phyloP scores from a whole-genome alignment of 176 grass and related monocot genomes.

The Leersia perrieri region DNA sequence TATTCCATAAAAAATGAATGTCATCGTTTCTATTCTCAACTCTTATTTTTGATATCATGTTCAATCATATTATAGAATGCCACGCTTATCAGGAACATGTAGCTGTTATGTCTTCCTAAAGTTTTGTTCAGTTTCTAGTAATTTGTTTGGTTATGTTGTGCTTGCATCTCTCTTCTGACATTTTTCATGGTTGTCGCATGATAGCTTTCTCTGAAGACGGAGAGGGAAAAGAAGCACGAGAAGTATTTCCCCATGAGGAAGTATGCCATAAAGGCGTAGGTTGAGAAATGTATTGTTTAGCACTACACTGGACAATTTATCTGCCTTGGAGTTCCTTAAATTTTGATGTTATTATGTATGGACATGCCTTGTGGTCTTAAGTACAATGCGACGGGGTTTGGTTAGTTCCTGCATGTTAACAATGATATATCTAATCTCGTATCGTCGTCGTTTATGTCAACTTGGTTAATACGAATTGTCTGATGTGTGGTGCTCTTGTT shows the following conservation, averaged over 20 bases:
- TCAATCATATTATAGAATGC: no score
- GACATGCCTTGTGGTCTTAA: neutral
- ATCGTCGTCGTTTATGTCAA: neutral
- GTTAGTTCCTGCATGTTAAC: neutral
- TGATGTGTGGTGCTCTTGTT: neutral
- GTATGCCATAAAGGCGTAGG: conserved; percentile 45
- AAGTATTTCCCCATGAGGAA: conserved; percentile 54
- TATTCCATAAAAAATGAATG: no score
- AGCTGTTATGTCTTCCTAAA: neutral
- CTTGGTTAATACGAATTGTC: neutral
- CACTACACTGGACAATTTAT: conserved; percentile 7
- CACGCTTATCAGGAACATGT: neutral
- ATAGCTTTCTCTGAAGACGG: conserved; percentile 49
- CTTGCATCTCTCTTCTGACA: neutral
- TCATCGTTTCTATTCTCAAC: no score
- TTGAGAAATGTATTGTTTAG: conserved; percentile 11
- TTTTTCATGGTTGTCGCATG: neutral
- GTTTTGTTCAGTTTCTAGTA: neutral
- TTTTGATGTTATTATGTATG: conserved; percentile 28
- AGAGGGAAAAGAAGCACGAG: conserved; percentile 49
- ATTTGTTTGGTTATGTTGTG: neutral
- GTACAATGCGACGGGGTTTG: neutral
- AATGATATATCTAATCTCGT: neutral
- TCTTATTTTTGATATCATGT: no score
- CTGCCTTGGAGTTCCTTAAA: neutral